Evolutionary conservation across 2,329 filamentous ascomycete genomes (phyloP).

Genomic region (Calycina marina): DNA sequence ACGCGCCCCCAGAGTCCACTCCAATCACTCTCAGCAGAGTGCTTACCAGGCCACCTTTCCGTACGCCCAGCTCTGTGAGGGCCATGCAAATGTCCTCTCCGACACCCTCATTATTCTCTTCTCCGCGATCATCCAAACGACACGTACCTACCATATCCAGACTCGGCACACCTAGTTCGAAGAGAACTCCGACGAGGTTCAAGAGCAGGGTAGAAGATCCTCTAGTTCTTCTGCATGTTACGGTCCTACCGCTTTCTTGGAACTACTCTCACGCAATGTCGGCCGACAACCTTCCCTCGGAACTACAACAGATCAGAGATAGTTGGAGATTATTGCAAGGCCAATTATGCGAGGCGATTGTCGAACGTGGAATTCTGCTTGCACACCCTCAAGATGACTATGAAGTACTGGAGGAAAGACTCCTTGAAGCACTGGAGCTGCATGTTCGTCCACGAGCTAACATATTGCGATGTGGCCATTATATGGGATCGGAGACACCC

Average conservation of each 20-base stretch:
- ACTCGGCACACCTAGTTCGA: constrained; percentile 36
- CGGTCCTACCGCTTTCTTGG: constrained; percentile 55
- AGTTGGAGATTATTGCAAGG: constrained; percentile 55
- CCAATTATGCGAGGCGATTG: constrained; percentile 56
- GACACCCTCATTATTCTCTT: constrained; percentile 39
- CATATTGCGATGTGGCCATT: constrained; percentile 64
- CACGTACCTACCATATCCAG: constrained; percentile 34
- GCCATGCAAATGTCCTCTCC: constrained; percentile 61
- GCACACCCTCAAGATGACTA: constrained; percentile 70
- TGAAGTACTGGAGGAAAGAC: constrained; percentile 62
- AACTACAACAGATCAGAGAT: constrained; percentile 37
- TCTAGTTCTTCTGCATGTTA: constrained; percentile 65
- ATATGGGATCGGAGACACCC: constrained; percentile 38
- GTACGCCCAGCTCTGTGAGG: constrained; percentile 53
- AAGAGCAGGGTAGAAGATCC: constrained; percentile 43
- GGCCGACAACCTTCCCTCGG: constrained; percentile 28
- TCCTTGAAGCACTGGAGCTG: constrained; percentile 61
- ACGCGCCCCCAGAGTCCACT: constrained; percentile 25
- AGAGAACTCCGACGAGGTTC: constrained; percentile 39
- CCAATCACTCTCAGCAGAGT: constrained; percentile 29
- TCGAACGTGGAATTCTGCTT: constrained; percentile 59
- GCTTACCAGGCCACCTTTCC: constrained; percentile 48
- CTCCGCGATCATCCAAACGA: constrained; percentile 39
- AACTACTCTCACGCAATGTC: constrained; percentile 45
- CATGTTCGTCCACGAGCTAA: constrained; percentile 48